A percentile compares a stretch with the other conserved stretches of the same genome.
Conservation (phyloP, 2,329 filamentous ascomycete species). For the Penicillium sp. region DNA sequence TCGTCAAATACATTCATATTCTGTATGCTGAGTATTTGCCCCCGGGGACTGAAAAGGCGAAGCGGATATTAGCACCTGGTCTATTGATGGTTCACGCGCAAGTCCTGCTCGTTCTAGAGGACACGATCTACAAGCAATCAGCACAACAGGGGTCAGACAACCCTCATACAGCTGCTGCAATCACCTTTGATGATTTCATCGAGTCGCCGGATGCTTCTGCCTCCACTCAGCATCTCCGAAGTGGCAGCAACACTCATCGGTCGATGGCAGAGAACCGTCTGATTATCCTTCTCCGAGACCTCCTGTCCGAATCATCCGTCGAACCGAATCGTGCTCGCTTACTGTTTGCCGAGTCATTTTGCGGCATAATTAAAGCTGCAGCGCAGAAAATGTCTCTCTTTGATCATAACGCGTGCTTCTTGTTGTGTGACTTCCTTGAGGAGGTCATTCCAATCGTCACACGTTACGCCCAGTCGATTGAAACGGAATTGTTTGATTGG, state of each 20-base stretch:
- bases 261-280: constrained; percentile 84
- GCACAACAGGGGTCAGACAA: constrained; percentile 40
- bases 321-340: constrained; percentile 51
- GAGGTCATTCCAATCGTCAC: constrained; percentile 63
- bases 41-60: constrained; percentile 43
- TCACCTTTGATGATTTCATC: constrained; percentile 60
- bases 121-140: constrained; percentile 68
- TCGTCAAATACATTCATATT: constrained; percentile 78
- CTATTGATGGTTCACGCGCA: constrained; percentile 75
- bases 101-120: constrained; percentile 67
- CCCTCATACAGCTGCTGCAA: constrained; percentile 42
- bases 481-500: constrained; percentile 48
- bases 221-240: constrained; percentile 54
- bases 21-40: constrained; percentile 66
- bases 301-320: constrained; percentile 56
- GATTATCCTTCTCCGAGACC: constrained; percentile 71
- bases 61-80: constrained; percentile 61
- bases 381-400: constrained; percentile 69
- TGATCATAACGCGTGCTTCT: constrained; percentile 75
- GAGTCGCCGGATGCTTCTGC: constrained; percentile 58
- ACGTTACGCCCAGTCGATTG: constrained; percentile 48
- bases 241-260: constrained; percentile 58
- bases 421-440: constrained; percentile 83
- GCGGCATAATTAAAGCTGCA: constrained; percentile 61
- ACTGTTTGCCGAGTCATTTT: constrained; percentile 69